phyloP scores from a whole-genome alignment of 768 basidiomycete species.

The Podaxis sp. region DNA sequence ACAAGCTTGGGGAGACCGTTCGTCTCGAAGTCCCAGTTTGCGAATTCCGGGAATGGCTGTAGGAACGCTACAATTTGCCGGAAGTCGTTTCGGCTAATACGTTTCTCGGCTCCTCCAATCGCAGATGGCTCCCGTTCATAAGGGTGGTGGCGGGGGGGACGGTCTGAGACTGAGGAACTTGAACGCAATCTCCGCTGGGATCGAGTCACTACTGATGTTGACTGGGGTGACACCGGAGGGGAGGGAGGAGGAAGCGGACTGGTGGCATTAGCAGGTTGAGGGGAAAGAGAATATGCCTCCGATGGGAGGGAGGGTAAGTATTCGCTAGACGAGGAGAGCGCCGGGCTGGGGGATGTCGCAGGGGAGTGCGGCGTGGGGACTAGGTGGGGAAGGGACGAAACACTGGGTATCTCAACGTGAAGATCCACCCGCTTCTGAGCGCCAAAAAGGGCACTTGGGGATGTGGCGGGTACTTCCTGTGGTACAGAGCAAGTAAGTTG shows the following conservation, averaged over 20 bases:
- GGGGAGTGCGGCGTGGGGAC: background rate
- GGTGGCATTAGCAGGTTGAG: background rate
- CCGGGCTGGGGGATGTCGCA: background rate
- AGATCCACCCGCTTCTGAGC: background rate
- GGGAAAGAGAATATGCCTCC: background rate
- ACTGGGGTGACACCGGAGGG: background rate
- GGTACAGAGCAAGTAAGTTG: background rate
- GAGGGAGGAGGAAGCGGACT: background rate
- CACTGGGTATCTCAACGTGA: background rate
- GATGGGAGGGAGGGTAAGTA: background rate
- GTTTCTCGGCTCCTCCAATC: background rate
- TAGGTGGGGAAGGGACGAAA: background rate
- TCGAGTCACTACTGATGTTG: background rate
- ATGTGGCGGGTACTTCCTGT: background rate
- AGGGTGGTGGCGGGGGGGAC: background rate
- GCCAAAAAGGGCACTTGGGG: background rate
- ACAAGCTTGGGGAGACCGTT: background rate
- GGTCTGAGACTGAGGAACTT: background rate
- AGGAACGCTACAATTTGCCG: background rate
- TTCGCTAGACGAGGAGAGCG: background rate
- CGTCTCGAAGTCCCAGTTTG: background rate
- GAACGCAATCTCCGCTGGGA: background rate
- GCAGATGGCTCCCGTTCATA: background rate
- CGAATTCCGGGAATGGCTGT: background rate
- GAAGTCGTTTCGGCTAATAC: background rate